These are phyloP conservation scores for Lipomyces kockii DNA, from an alignment of 805 yeast species.

Conservation along the genomic window DNA sequence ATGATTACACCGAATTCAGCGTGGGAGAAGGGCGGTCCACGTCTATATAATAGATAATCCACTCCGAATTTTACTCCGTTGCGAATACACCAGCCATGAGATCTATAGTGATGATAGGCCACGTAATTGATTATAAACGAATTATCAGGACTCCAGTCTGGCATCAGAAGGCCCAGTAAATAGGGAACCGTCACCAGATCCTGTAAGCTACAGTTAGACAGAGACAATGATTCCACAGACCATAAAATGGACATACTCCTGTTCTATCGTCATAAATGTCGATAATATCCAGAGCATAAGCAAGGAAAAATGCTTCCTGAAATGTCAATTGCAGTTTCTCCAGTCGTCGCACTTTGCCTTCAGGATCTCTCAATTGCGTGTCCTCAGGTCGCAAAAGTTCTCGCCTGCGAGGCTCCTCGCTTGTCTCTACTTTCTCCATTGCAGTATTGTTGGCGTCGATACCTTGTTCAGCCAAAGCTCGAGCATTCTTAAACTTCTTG, in stretches of 20 bases:
- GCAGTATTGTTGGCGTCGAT: constrained; percentile 41
- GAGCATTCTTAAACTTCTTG: constrained; percentile 67
- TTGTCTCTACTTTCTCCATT: constrained; percentile 35
- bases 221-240: not conserved
- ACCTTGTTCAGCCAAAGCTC: constrained; percentile 62
- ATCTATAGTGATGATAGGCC: constrained; percentile 83
- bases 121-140: constrained; percentile 62
- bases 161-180: constrained; percentile 34
- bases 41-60: constrained; percentile 77
- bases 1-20: constrained; percentile 80
- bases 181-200: constrained; percentile 22
- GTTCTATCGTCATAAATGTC: constrained; percentile 43
- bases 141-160: constrained; percentile 45
- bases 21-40: constrained; percentile 96
- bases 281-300: constrained; percentile 59
- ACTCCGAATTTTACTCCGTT: constrained; percentile 91
- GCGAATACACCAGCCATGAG: constrained; percentile 93
- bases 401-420: not conserved
- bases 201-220: constrained; percentile 1
- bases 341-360: constrained; percentile 41
- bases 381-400: constrained; percentile 48
- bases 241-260: constrained; percentile 15
- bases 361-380: constrained; percentile 41
- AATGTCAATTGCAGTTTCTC: constrained; percentile 70
- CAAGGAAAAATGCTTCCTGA: constrained; percentile 72